Evolutionary conservation across 2,329 filamentous ascomycete genomes (phyloP), one percentile per base, ranked within the genome.

Genomic region (Allantophomopsis lycopodina): DNA sequence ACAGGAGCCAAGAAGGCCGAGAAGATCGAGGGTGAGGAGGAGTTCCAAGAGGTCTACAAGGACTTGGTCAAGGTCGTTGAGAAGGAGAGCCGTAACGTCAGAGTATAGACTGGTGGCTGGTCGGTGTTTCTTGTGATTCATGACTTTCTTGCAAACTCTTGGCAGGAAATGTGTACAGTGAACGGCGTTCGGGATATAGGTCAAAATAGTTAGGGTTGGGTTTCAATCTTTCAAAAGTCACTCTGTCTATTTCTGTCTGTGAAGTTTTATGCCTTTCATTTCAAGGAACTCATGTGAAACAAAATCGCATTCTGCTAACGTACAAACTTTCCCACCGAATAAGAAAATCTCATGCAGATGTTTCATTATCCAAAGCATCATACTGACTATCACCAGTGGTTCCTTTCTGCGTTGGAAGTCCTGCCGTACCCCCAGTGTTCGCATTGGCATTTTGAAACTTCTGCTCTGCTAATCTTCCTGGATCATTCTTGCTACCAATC

Each of bases 41-140:
- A 74, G 46, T 82, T 79, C 51, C 64, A 63, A 47, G 75, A 79
- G 53, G 65, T 67, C 35, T 82, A 79, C 60, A 70, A 73, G 55
- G 71, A 78, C 42, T 62, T 81, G 42, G 68, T 76, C 48, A 80
- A 80, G 67, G 63, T 76, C 37, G 68, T 75, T 40, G 69, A 79
- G 63, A 80, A 80, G 65, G 73, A 80, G 66, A 66, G 65, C 51
- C 60, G 62, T 48, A 75, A 70, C 43, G 54, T 58, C n/a, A 46
- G 53, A 40, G 49, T 56, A 34, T 57, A 47, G 45, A 37, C 40
- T 38, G 36, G 28, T 31, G 17, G 7, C 16, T 14, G 32, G 32
- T 8, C 13, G 32, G 32, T 4, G 32, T 15, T 34, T 14, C 32
- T 34, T 28, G 23, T 28, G 23, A 28, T 28, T 28, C 7, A 34